Conservation (phyloP, 2,329 filamentous ascomycete species). For the Magnaporthiopsis incrustans region DNA sequence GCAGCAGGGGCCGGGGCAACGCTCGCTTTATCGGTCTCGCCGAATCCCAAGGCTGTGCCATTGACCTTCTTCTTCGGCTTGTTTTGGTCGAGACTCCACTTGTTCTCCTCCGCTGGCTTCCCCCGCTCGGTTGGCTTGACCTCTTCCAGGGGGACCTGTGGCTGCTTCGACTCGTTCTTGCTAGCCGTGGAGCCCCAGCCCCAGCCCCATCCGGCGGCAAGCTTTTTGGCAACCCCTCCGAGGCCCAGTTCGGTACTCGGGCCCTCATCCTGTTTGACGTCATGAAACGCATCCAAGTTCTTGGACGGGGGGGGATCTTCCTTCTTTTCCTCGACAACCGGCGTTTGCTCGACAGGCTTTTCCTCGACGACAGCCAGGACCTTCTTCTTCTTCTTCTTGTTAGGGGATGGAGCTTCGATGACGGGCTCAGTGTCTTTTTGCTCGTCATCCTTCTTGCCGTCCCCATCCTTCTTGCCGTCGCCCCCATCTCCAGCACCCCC, state of each 20-base stretch:
- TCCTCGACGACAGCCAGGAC: constrained; percentile 15
- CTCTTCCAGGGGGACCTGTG: background rate
- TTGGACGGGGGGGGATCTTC: constrained; percentile 17
- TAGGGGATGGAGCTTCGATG: constrained; percentile 35
- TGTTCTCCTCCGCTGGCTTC: constrained; percentile 37
- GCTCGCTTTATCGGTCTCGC: constrained; percentile 10
- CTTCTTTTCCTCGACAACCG: constrained; percentile 19
- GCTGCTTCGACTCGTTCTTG: background rate
- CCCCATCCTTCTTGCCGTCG: constrained; percentile 29
- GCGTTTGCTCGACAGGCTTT: constrained; percentile 18
- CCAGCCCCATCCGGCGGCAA: constrained; percentile 53
- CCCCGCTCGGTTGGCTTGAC: constrained; percentile 22
- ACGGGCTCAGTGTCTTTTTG: constrained; percentile 22
- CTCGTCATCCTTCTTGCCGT: constrained; percentile 24
- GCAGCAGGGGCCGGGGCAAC: constrained; percentile 9
- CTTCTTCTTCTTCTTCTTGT: constrained; percentile 53
- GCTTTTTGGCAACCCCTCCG: constrained; percentile 32
- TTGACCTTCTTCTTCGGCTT: constrained; percentile 47
- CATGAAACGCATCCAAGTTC: constrained; percentile 52
- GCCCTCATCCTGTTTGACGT: constrained; percentile 60
- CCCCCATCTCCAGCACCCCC: no score
- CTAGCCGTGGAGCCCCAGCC: constrained; percentile 35
- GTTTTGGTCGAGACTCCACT: constrained; percentile 38
- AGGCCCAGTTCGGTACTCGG: constrained; percentile 34
- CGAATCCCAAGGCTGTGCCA: constrained; percentile 31